phyloP scores from a whole-genome alignment of 352 stramenopile genomes.

The Globisporangium orthogonon region DNA sequence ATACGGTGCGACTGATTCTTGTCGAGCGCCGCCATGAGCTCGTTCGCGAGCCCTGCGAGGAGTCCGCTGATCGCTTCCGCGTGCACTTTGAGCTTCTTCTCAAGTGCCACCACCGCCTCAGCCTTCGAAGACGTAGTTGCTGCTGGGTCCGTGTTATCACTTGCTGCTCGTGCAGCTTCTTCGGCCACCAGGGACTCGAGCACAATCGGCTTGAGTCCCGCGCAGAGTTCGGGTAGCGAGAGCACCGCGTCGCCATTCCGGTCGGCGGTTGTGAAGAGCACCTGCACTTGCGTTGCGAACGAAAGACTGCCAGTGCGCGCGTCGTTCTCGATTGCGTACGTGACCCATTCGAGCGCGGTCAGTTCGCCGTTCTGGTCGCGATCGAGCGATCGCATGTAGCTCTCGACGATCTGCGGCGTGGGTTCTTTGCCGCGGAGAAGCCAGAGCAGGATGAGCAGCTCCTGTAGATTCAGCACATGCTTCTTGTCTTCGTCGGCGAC shows the following conservation, averaged over 20 bases:
- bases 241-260: conserved; percentile 50
- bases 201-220: conserved; percentile 36
- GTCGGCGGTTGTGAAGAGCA: conserved; percentile 50
- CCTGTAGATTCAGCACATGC: conserved; percentile 42
- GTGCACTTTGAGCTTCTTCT: conserved; percentile 7
- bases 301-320: conserved; percentile 27
- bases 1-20: conserved; percentile 50
- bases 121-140: background rate
- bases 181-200: conserved; percentile 16
- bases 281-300: conserved; percentile 43
- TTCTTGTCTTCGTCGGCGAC: conserved; percentile 54
- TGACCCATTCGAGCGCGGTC: conserved; percentile 61
- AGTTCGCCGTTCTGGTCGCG: conserved; percentile 38
- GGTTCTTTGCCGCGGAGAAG: conserved; percentile 64
- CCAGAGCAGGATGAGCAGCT: conserved; percentile 63
- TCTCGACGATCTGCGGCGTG: conserved; percentile 21
- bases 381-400: conserved; percentile 62
- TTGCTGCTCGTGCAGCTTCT: background rate
- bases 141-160: background rate
- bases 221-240: conserved; percentile 43
- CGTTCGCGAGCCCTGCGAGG: conserved; percentile 38
- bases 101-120: background rate
- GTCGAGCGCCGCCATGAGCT: conserved; percentile 51
- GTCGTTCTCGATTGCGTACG: conserved; percentile 53
- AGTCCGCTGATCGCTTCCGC: conserved; percentile 27